phyloP scores from a whole-genome alignment of 306 rosid genomes.

The Lablab purpureus region DNA sequence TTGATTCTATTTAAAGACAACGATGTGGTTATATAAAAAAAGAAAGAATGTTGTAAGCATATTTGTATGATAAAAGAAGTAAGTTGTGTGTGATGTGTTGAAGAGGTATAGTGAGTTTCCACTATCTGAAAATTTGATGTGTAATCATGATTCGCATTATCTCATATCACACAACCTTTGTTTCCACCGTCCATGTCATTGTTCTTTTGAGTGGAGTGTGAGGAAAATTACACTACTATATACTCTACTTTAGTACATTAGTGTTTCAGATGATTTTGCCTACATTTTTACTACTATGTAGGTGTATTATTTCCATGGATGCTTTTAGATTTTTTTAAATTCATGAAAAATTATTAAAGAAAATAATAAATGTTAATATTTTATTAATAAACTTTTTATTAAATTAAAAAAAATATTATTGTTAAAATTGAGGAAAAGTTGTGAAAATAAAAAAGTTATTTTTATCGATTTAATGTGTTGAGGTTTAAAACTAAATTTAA shows the following conservation, averaged over 20 bases:
- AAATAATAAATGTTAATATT: background rate
- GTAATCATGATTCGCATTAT: slow-evolving; percentile 29
- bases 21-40: too few species aligned
- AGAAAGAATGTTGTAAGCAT: slow-evolving; percentile 1
- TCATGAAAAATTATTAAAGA: background rate
- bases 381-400: background rate
- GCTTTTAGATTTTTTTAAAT: background rate
- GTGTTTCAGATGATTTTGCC: background rate
- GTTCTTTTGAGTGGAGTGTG: slow-evolving; percentile 18
- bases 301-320: background rate
- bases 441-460: background rate
- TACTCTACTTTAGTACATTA: background rate
- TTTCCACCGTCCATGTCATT: slow-evolving; percentile 15
- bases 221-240: background rate
- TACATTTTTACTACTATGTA: background rate
- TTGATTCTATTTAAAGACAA: slow-evolving; percentile 22
- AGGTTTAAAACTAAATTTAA: background rate
- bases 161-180: background rate
- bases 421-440: background rate
- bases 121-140: slow-evolving; percentile 23
- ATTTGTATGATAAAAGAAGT: slow-evolving; percentile 24
- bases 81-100: slow-evolving; percentile 6
- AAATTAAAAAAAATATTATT: background rate
- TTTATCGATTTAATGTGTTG: background rate
- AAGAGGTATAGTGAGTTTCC: background rate